Base-by-base conservation (phyloP, 257 asterid species). In the Plantago ovata region DNA sequence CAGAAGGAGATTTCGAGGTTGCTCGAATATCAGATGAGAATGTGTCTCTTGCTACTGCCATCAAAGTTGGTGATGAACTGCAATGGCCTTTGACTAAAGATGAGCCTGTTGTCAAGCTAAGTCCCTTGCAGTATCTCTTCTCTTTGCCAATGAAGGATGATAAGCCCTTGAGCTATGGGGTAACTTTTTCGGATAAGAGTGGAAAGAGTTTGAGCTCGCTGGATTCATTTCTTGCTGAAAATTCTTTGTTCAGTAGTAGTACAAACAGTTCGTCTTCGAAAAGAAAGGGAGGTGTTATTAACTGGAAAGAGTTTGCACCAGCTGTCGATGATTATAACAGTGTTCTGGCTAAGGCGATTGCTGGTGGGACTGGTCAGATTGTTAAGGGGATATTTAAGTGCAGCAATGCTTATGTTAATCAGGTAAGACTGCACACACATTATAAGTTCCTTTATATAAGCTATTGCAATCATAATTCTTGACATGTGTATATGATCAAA, bases 61-160 rank as follows among this genome's bases (percentile, higher is more conserved):
- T 85, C 3, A 85, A 81, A 69, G 84, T 85, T 22, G 94, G 89
- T 3, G 77, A 74, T 14, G 88, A 79, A 48, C 87, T 89, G 36
- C 95, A 89, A 22, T 89, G 95, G 96, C 94, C 96, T 0, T 62
- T 89, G 33, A 81, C 95, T 1, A 83, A 75, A 70, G 96, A 85
- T 56, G 95, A 85, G 70, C 96, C 96, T 1, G 78, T 89, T 9
- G 94, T 89, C 20, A 86, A 85, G 73, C 81, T 85, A 15, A 87
- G 77, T 61, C 73, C 80, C 14, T 56, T 69, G 22, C 73, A 77
- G 64, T 83, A 88, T 55, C 74, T 88, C 13, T 88, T 85, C 71
- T 80, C 96, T 6, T 39, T 88, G 76, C 96, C 86, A 0, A 77
- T 88, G 79, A 74, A 64, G 23, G 89, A 77, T 43, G 85, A 70